A percentile compares a stretch with the other conserved stretches of the same genome.
phyloP scores from a whole-genome alignment of 306 rosid species.

The Inga oerstediana region DNA sequence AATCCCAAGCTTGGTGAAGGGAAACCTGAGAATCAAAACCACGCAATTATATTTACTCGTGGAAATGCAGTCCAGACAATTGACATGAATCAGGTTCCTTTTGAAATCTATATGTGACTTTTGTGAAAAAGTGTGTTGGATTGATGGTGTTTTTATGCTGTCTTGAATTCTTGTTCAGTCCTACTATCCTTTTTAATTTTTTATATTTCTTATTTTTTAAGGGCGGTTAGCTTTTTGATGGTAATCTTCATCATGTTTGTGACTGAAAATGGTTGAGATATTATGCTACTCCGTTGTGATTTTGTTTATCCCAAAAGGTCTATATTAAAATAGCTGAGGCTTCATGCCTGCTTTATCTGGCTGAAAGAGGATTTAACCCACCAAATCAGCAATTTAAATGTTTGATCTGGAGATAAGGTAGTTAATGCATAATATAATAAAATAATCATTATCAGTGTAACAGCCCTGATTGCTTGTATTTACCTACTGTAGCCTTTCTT shows the following conservation, averaged over 20 bases:
- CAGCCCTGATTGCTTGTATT: neutral
- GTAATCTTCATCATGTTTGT: neutral
- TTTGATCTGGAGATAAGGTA: neutral
- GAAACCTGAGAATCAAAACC: slow-evolving; percentile 98
- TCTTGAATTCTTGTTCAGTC: slow-evolving; percentile 10
- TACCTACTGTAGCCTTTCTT: neutral
- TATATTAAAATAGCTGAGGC: neutral
- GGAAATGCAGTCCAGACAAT: slow-evolving; percentile 96
- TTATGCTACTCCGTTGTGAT: neutral
- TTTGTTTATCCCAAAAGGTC: neutral
- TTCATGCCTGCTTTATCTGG: neutral
- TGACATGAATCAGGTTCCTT: slow-evolving; percentile 93
- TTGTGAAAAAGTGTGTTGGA: slow-evolving; percentile 3
- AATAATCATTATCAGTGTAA: neutral
- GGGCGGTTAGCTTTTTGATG: neutral
- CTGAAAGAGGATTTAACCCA: neutral
- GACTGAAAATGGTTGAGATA: neutral
- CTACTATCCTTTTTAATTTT: neutral
- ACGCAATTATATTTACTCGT: slow-evolving; percentile 92
- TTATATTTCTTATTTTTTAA: neutral
- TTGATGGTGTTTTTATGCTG: slow-evolving; percentile 2
- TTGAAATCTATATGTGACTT: slow-evolving; percentile 13
- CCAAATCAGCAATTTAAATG: neutral
- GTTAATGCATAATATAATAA: neutral
- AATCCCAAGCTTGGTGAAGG: slow-evolving; percentile 96